Evolutionary conservation across 306 rosid species (phyloP), one percentile per base, ranked within the genome.

Genomic region (Lotus japonicus): DNA sequence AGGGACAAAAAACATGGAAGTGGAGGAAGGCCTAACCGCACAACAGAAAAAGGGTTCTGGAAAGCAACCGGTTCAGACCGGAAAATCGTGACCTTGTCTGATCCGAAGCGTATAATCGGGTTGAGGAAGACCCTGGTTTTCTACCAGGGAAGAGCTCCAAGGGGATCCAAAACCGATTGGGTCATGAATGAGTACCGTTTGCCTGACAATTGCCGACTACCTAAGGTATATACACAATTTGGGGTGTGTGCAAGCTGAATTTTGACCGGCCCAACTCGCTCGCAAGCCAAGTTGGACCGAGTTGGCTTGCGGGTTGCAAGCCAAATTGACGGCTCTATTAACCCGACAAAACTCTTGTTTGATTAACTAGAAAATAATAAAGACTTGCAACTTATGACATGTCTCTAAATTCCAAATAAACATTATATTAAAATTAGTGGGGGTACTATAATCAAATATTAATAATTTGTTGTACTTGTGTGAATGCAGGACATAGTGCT

Each of bases 11-110:
- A 87, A 59, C 97, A 88, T 38, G 96, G 97, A 0, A 87, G 86
- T 49, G 95, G 89, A 0, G 99, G 96, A 65, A 81, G 97, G 83
- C 99, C 99, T 0, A 94, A 90, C 85, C 77, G 99, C 51, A 94
- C 99, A 12, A 94, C 97, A 4, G 84, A 85, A 55, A 94, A 73
- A 11, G 99, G 99, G 59, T 94, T 86, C 42, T 94, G 97, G 99
- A 94, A 90, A 71, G 99, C 99, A 33, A 94, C 99, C 0, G 99
- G 99, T 28, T 94, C 97, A 0, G 99, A 94, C 77, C 85, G 96
- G 11, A 85, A 77, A 76, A 87, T 94, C 1, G 82, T 88, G 14
- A 84, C 84, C 61, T 63, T 84, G 9, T 90, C 96, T 0, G 83
- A 88, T 11, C 95, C 92, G 0, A 90, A 94, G 39, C 80, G 96